phyloP scores from a whole-genome alignment of 2,329 filamentous ascomycete species.

The Aspergillus japonicus region DNA sequence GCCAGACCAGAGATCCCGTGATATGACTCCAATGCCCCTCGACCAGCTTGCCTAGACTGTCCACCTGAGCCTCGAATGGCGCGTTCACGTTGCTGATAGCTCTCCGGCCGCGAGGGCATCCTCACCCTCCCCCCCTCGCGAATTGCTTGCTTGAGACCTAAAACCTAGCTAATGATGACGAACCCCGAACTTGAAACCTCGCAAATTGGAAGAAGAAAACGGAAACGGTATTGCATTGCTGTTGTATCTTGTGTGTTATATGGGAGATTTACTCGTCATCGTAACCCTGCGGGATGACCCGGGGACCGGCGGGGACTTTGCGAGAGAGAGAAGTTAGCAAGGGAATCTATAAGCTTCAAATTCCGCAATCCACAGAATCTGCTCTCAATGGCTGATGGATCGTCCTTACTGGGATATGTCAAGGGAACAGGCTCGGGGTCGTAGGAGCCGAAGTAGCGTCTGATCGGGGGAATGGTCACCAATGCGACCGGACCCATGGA shows the following conservation, averaged over 20 bases:
- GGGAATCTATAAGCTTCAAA: background rate
- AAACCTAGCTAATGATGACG: background rate
- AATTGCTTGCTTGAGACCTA: background rate
- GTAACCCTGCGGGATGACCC: conserved; percentile 47
- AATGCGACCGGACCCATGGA: conserved; percentile 69
- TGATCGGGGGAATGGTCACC: conserved; percentile 69
- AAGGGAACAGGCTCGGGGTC: conserved; percentile 71
- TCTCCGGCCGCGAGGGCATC: background rate
- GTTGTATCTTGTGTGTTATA: background rate
- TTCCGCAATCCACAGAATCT: too few relatives aligned
- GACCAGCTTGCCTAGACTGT: background rate
- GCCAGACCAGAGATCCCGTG: background rate
- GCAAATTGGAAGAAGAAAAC: background rate
- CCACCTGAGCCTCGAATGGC: background rate
- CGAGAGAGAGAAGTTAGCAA: background rate
- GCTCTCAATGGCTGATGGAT: background rate
- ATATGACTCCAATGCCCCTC: background rate
- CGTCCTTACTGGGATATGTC: conserved; percentile 83
- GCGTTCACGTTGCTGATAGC: background rate
- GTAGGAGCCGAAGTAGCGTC: conserved; percentile 70
- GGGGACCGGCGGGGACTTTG: conserved; percentile 47
- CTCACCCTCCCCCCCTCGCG: background rate
- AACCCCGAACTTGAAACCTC: background rate
- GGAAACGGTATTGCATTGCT: background rate
- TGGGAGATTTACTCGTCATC: conserved; percentile 41